These are phyloP conservation scores for Aaosphaeria arxii DNA, from an alignment of 2,329 filamentous ascomycete species.

Conservation along the genomic window DNA sequence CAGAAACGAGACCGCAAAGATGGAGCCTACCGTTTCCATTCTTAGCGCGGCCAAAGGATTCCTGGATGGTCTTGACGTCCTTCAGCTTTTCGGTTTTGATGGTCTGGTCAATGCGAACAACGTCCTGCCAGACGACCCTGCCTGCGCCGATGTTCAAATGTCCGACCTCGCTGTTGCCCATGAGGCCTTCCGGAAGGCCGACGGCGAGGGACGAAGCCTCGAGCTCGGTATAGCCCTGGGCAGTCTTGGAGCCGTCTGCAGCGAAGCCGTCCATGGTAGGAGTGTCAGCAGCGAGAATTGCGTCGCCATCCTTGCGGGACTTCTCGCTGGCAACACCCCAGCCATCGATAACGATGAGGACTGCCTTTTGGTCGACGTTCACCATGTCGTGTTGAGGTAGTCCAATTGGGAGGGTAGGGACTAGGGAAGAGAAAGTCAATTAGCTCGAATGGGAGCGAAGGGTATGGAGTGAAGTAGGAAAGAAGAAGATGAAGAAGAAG, in stretches of 20 bases:
- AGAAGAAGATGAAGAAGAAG: background rate
- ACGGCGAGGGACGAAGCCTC: conserved; percentile 96
- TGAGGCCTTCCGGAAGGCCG: conserved; percentile 90
- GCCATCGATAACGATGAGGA: conserved; percentile 94
- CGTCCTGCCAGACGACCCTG: conserved; percentile 92
- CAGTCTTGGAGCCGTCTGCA: conserved; percentile 63
- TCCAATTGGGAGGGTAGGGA: background rate
- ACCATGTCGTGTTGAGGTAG: conserved; percentile 51
- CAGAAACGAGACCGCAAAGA: conserved; percentile 85
- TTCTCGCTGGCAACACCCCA: conserved; percentile 85
- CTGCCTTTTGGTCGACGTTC: conserved; percentile 66
- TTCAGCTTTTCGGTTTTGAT: conserved; percentile 82
- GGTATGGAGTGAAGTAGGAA: background rate
- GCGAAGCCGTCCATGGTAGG: conserved; percentile 90
- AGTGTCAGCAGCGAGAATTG: conserved; percentile 89
- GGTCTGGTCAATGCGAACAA: conserved; percentile 91
- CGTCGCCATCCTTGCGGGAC: conserved; percentile 86
- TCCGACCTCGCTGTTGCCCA: conserved; percentile 98
- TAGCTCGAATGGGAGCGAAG: too few relatives aligned
- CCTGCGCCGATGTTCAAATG: conserved; percentile 98
- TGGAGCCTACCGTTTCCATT: conserved; percentile 89
- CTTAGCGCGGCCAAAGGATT: conserved; percentile 75
- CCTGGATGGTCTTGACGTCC: conserved; percentile 73
- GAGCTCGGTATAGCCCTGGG: conserved; percentile 84
- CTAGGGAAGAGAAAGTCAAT: too few relatives aligned